Evolutionary conservation across 768 basidiomycete genomes (phyloP).

Genomic region (Russula sp.): DNA sequence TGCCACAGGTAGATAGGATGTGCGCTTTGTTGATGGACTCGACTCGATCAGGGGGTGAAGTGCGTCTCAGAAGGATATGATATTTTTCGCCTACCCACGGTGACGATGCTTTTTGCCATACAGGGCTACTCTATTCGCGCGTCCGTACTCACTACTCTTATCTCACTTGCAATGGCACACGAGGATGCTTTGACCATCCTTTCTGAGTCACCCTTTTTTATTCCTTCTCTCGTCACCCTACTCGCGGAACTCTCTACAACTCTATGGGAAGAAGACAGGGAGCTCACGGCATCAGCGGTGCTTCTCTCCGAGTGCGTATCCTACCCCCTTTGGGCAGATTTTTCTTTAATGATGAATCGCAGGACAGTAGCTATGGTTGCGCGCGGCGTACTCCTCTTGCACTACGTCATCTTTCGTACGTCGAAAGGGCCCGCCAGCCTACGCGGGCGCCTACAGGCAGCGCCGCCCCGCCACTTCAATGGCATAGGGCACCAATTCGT

Average conservation of each 20-base stretch:
- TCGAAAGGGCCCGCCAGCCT: slow-evolving; percentile 38
- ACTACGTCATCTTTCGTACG: slow-evolving; percentile 52
- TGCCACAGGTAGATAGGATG: slow-evolving; percentile 32
- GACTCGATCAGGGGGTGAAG: slow-evolving; percentile 24
- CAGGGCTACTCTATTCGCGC: slow-evolving; percentile 36
- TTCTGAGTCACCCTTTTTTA: slow-evolving; percentile 45
- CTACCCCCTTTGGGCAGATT: neutral
- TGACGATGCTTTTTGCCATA: neutral
- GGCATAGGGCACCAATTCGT: slow-evolving; percentile 65
- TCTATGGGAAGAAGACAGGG: slow-evolving; percentile 62
- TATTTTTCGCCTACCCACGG: neutral
- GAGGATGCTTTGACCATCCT: slow-evolving; percentile 36
- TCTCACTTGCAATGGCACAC: slow-evolving; percentile 36
- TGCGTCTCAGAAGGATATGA: slow-evolving; percentile 9
- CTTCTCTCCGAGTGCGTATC: slow-evolving; percentile 35
- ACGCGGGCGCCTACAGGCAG: slow-evolving; percentile 51
- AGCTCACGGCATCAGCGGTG: slow-evolving; percentile 34
- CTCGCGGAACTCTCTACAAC: slow-evolving; percentile 46
- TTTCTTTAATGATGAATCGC: slow-evolving; percentile 10
- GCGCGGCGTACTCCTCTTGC: slow-evolving; percentile 52
- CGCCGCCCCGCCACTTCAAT: slow-evolving; percentile 49
- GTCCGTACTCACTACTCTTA: slow-evolving; percentile 37
- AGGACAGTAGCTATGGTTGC: slow-evolving; percentile 49
- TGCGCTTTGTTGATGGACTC: slow-evolving; percentile 28
- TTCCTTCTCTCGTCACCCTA: slow-evolving; percentile 60